Evolutionary conservation across 257 asterid species (phyloP).

Genomic region (Solanum peruvianum): DNA sequence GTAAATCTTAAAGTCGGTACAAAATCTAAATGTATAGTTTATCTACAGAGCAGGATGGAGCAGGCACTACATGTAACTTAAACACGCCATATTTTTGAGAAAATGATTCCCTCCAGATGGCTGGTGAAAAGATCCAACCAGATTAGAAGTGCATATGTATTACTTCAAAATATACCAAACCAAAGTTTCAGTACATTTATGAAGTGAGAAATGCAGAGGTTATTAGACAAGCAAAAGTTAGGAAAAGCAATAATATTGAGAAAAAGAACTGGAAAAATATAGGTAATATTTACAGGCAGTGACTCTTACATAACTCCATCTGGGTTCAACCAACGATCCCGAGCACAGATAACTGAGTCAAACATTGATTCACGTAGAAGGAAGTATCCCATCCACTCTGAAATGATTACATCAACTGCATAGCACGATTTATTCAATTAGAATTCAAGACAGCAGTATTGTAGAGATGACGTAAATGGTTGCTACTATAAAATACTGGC

Average conservation of each 20-base stretch:
- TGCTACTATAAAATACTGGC: background rate
- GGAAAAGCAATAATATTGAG: background rate
- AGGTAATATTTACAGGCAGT: background rate
- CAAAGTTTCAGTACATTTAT: background rate
- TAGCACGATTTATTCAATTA: constrained; percentile 4
- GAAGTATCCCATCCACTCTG: constrained; percentile 99
- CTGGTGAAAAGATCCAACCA: background rate
- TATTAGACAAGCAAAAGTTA: background rate
- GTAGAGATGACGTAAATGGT: background rate
- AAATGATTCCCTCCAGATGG: background rate
- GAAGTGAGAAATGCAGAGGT: background rate
- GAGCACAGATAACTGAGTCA: constrained; percentile 85
- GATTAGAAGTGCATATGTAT: background rate
- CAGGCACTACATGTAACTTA: background rate
- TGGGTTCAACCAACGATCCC: constrained; percentile 90
- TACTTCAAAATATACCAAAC: background rate
- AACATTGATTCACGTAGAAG: constrained; percentile 99
- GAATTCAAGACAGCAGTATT: background rate
- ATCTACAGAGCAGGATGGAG: background rate
- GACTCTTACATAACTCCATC: constrained; percentile 79
- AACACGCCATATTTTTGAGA: background rate
- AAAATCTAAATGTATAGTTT: background rate
- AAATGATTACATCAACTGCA: constrained; percentile 85
- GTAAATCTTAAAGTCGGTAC: background rate
- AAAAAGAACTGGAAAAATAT: background rate